These are phyloP conservation scores for Hypoxylon sp. DNA, from an alignment of 2,329 filamentous ascomycete species.

Conservation along the genomic window DNA sequence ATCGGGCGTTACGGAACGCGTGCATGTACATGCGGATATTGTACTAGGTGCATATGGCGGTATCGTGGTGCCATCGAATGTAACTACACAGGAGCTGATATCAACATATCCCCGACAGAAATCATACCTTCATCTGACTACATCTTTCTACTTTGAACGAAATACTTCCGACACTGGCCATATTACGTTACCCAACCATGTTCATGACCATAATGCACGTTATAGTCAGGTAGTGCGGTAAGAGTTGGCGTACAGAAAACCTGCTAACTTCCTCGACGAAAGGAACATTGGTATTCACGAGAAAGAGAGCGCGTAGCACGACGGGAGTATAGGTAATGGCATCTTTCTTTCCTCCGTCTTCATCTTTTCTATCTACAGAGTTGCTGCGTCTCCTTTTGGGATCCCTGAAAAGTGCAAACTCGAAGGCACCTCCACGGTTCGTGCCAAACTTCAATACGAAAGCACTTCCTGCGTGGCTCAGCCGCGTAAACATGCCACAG, in stretches of 20 bases:
- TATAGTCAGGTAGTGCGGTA: constrained; percentile 7
- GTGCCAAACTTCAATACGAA: constrained; percentile 42
- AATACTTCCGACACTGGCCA: neutral
- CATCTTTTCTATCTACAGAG: constrained; percentile 43
- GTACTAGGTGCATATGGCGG: neutral
- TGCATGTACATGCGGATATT: constrained; percentile 6
- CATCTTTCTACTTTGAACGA: neutral
- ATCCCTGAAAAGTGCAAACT: constrained; percentile 36
- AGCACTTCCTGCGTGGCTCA: constrained; percentile 30
- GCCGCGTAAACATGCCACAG: constrained; percentile 19
- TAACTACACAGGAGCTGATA: constrained; percentile 1
- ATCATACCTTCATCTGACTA: neutral
- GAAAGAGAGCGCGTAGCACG: neutral
- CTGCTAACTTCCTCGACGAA: neutral
- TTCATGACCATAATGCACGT: neutral
- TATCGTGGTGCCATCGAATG: constrained; percentile 16
- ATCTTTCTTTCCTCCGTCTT: constrained; percentile 36
- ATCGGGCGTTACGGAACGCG: constrained; percentile 9
- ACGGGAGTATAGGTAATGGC: constrained; percentile 9
- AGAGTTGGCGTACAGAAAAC: constrained; percentile 28
- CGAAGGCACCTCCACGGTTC: constrained; percentile 36
- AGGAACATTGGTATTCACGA: neutral
- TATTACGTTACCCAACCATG: constrained; percentile 1
- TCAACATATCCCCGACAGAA: neutral
- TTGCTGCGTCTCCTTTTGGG: constrained; percentile 24